Evolutionary conservation across 2,329 filamentous ascomycete species (phyloP).

Genomic region (Pleomassaria siparia): DNA sequence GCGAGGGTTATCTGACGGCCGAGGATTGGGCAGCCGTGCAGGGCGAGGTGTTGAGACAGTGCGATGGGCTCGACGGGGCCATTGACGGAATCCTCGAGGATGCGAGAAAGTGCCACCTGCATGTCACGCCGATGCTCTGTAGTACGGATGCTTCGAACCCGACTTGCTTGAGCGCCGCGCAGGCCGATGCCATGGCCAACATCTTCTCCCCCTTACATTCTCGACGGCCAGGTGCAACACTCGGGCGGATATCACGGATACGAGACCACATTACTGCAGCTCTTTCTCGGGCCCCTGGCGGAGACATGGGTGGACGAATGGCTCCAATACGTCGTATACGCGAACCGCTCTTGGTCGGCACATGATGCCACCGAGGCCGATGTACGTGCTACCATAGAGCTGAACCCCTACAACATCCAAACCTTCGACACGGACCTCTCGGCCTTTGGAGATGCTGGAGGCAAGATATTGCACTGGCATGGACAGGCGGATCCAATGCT

Average conservation of each 20-base stretch:
- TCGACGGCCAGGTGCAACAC: constrained; percentile 6
- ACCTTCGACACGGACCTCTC: constrained; percentile 17
- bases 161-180: constrained; percentile 27
- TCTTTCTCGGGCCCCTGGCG: constrained; percentile 31
- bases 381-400: constrained; percentile 23
- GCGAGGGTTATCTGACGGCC: constrained; percentile 7
- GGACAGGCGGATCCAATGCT: constrained; percentile 16
- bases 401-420: constrained; percentile 10
- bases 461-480: constrained; percentile 25
- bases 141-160: neutral
- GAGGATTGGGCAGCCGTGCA: constrained; percentile 7
- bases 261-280: constrained; percentile 14
- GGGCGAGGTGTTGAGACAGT: constrained; percentile 10
- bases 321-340: constrained; percentile 47
- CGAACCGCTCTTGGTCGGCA: constrained; percentile 42
- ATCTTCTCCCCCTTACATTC: constrained; percentile 3
- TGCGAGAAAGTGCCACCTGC: constrained; percentile 15
- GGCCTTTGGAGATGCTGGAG: constrained; percentile 17
- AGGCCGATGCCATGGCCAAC: constrained; percentile 30
- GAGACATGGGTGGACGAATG: constrained; percentile 34
- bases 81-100: constrained; percentile 31
- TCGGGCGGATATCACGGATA: constrained; percentile 8
- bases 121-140: constrained; percentile 14
- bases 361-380: constrained; percentile 38
- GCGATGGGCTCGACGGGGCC: constrained; percentile 18